phyloP scores from a whole-genome alignment of 1,139 yeast genomes.

The Saccharomyces uvarum region DNA sequence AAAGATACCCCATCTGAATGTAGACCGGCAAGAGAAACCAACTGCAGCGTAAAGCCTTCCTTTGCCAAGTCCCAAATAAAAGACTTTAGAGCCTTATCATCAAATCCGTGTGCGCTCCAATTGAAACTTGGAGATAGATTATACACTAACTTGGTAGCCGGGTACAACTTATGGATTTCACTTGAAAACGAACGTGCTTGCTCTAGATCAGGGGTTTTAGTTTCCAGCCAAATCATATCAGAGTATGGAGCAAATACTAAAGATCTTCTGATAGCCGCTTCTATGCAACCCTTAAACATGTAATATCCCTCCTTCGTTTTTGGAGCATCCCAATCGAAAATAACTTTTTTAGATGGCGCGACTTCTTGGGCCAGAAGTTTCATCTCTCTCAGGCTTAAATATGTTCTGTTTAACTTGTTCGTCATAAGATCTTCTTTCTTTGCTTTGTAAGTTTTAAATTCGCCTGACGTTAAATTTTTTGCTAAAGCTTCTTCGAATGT shows the following conservation, averaged over 20 bases:
- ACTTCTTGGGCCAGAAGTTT: slow-evolving; percentile 29
- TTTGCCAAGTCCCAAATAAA: slow-evolving; percentile 51
- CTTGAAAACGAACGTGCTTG: slow-evolving; percentile 46
- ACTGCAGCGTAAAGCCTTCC: slow-evolving; percentile 46
- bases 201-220: slow-evolving; percentile 46
- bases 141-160: slow-evolving; percentile 51
- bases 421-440: slow-evolving; percentile 7
- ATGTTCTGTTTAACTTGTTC: slow-evolving; percentile 8
- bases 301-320: slow-evolving; percentile 52
- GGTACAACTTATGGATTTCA: slow-evolving; percentile 40
- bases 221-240: slow-evolving; percentile 53
- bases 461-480: slow-evolving; percentile 16
- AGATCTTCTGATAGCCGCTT: slow-evolving; percentile 47
- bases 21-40: slow-evolving; percentile 49
- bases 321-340: slow-evolving; percentile 53
- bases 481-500: slow-evolving; percentile 47
- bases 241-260: slow-evolving; percentile 49
- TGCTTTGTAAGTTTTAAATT: slow-evolving; percentile 11
- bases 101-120: slow-evolving; percentile 50
- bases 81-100: slow-evolving; percentile 38
- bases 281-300: slow-evolving; percentile 43
- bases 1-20: slow-evolving; percentile 47
- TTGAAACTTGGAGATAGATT: slow-evolving; percentile 54
- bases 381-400: slow-evolving; percentile 22
- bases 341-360: slow-evolving; percentile 32